A percentile compares a stretch with the other conserved stretches of the same genome.
Conservation (phyloP, 148 eudicot species). For the Pouteria glomerata region DNA sequence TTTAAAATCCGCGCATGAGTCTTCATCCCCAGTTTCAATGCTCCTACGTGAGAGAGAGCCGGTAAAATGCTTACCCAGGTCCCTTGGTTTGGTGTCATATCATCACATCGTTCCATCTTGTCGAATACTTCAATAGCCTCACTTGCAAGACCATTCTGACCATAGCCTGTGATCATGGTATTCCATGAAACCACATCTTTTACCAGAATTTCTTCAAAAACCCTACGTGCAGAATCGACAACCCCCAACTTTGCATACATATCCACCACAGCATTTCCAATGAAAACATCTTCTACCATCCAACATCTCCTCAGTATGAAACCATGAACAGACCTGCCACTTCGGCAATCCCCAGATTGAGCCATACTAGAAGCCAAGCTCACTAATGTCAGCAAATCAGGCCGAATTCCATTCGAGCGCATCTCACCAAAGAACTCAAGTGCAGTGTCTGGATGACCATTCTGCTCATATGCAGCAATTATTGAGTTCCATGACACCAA, state of each 20-base stretch:
- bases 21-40: conserved; percentile 48
- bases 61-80: conserved; percentile 70
- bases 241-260: conserved; percentile 73
- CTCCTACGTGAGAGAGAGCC: conserved; percentile 69
- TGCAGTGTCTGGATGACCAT: conserved; percentile 34
- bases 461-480: conserved; percentile 43
- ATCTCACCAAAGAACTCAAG: conserved; percentile 33
- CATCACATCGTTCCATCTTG: conserved; percentile 33
- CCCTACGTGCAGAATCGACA: conserved; percentile 35
- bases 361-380: conserved; percentile 59
- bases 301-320: conserved; percentile 47
- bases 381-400: conserved; percentile 55
- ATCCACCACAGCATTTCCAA: conserved; percentile 59
- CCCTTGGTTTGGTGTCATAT: conserved; percentile 45
- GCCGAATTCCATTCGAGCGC: conserved; percentile 36
- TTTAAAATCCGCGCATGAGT: conserved; percentile 47
- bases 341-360: conserved; percentile 37
- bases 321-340: conserved; percentile 49
- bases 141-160: conserved; percentile 64
- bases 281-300: conserved; percentile 32
- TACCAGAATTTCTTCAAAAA: conserved; percentile 37
- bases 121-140: conserved; percentile 53
- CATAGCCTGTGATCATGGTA: conserved; percentile 62
- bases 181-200: conserved; percentile 56
- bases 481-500: conserved; percentile 69